Evolutionary conservation across 768 basidiomycete species (phyloP), one percentile per base, ranked within the genome.

Genomic region (Mycena crocata): DNA sequence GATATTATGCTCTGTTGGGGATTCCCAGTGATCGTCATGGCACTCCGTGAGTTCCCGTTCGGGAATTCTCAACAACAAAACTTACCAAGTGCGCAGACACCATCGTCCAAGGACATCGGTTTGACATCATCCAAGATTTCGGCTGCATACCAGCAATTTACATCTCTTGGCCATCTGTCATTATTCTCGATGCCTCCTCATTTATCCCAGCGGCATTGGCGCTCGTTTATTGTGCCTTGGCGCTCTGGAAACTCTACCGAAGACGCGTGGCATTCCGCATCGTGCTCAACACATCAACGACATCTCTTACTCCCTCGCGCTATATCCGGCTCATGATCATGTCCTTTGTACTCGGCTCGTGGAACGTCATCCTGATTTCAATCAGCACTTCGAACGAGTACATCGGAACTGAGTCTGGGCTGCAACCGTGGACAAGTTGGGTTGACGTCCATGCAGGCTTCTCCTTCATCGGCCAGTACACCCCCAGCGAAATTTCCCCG

Each of bases 251-350:
- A 57, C 84, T 87, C 71, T 72, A 82, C 54, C 68, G 71, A 5
- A 77, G 82, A 4, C 81, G 86, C 6, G 62, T 81, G 21, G 77
- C 83, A 30, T 86, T 88, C 72, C 68, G 71, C 21, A 57, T 76
- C 24, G 62, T 82, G 12, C 72, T 85, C 4, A 51, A 56, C n/a
- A 64, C 68, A 74, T 1, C 70, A 1, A 64, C 61, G 0, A 70
- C 72, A 1, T 74, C 78, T 17, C 75, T 83, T 10, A 79, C 75
- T 13, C 76, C 75, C 8, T 75, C 74, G 17, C 76, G 79, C 19
- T 89, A 86, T 64, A 52, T 88, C 26, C 84, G 88, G 8, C 80
- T 89, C 15, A 78, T 87, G 66, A 76, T 81, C 14, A 77, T 89
- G 55, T 62, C 79, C 5, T 57, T 82, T 56, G 67, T 72, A 44